Conservation (phyloP, 371 early-diverging fungal genomes). For the Apophysomyces trapeziformis region DNA sequence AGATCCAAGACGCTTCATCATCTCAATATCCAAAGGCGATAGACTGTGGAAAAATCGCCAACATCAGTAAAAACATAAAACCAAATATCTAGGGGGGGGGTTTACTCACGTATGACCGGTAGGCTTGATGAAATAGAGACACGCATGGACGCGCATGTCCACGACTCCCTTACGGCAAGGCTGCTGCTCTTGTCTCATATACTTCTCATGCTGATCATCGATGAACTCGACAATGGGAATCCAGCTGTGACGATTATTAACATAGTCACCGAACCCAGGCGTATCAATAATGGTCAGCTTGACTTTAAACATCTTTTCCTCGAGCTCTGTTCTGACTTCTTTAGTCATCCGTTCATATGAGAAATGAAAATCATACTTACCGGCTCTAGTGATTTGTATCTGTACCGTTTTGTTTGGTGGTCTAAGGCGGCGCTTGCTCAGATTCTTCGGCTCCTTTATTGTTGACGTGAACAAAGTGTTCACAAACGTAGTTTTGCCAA, state of each 20-base stretch:
- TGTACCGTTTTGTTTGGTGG: constrained; percentile 90
- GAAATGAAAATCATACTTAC: constrained; percentile 44
- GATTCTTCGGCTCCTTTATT: constrained; percentile 87
- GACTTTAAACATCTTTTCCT: constrained; percentile 96
- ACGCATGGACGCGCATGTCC: constrained; percentile 87
- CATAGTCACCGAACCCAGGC: constrained; percentile 92
- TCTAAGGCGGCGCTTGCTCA: constrained; percentile 80
- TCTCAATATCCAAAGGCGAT: constrained; percentile 88
- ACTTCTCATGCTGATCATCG: constrained; percentile 94
- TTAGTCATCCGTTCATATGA: background rate
- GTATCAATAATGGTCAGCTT: constrained; percentile 92
- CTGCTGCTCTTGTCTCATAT: constrained; percentile 79
- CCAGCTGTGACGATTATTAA: constrained; percentile 76
- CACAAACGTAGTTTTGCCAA: constrained; percentile 91
- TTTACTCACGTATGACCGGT: constrained; percentile 79
- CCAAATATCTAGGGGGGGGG: no score
- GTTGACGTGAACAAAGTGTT: constrained; percentile 88
- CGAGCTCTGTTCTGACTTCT: constrained; percentile 67
- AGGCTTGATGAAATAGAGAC: constrained; percentile 94
- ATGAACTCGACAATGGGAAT: constrained; percentile 81
- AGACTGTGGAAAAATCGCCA: constrained; percentile 49
- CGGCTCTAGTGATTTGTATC: constrained; percentile 93
- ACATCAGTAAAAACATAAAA: no score
- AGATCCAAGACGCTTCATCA: constrained; percentile 83
- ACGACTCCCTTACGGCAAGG: constrained; percentile 60